Percentiles rank a stretch among this genome's conserved stretches.
These are phyloP conservation scores for Saccharum spontaneum DNA, from an alignment of 176 grass and related monocot species.

Conservation along the genomic window DNA sequence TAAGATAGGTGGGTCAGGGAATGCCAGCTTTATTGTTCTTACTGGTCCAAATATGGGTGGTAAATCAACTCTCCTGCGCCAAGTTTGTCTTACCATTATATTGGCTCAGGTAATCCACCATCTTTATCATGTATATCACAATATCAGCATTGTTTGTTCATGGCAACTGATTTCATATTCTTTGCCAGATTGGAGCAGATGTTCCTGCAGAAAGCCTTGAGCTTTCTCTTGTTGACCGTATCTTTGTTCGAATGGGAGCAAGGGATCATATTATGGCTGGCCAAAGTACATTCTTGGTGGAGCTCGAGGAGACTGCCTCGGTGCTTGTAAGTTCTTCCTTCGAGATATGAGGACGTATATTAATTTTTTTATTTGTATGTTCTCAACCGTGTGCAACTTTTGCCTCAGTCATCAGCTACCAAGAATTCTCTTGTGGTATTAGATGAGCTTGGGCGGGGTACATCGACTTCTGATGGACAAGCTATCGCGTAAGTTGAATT, in stretches of 20 bases:
- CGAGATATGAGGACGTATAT: not conserved
- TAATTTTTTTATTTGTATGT: conserved; percentile 5
- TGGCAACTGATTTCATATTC: conserved; percentile 17
- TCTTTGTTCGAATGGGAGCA: conserved; percentile 99
- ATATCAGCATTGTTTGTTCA: conserved; percentile 27
- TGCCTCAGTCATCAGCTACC: conserved; percentile 78
- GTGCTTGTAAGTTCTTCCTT: conserved; percentile 75
- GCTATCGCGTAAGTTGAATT: conserved; percentile 84
- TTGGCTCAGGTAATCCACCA: conserved; percentile 71
- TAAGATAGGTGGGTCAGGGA: conserved; percentile 62
- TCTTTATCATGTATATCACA: not conserved
- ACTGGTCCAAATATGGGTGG: conserved; percentile 99
- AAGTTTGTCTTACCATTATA: conserved; percentile 89
- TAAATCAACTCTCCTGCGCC: conserved; percentile 97
- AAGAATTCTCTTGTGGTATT: conserved; percentile 89
- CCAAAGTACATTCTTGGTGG: conserved; percentile 94
- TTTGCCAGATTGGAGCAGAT: conserved; percentile 86
- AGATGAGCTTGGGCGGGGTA: conserved; percentile 97
- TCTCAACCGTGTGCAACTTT: conserved; percentile 31
- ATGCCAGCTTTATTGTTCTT: conserved; percentile 79
- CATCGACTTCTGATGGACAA: conserved; percentile 99
- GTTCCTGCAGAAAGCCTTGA: conserved; percentile 88
- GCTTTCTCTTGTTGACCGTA: conserved; percentile 83
- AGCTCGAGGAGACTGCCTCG: conserved; percentile 85
- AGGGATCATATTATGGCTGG: conserved; percentile 92